Base-by-base conservation (phyloP, 176 grass and related monocot species). In the Typha latifolia region DNA sequence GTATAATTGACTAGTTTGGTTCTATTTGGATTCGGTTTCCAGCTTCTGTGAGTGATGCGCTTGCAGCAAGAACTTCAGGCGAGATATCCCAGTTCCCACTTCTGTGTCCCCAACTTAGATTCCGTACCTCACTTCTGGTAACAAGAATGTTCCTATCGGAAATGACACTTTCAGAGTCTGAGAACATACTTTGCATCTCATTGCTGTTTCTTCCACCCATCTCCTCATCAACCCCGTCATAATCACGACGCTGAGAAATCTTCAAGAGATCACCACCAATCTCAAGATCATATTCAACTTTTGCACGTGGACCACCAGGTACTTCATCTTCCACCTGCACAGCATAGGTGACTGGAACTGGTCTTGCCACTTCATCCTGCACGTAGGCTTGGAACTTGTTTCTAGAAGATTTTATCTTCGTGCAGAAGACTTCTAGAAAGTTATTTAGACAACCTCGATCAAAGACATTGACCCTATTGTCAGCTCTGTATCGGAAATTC, bases 281-380 rank as follows among this genome's bases (percentile, higher is more conserved):
- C 66, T 99, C 89, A 69, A 90, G 82, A 69, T 99, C 94, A 61
- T 99, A 89, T 76, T 99, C 94, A 27, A 93, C 86, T 80, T 99
- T 99, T 12, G 83, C 82, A 64, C 89, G 85, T 67, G 84, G 85
- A 15, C 82, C 75, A 13, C 89, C 81, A 68, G 67, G 57, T 16
- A 72, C 72, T 50, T 73, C 74, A 7, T 95, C 85, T 78, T 96
- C 85, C 11, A 86, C 78, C 48, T 87, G 75, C 47, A 51, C 56
- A 11, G 52, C 68, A 62, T 77, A 66, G 32, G 8, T 67, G 22
- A 31, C 49, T 12, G n/a, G 63, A 51, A 51, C 12, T 16, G 48
- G 5, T 48, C 69, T 73, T 76, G 62, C 71, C 13, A 61, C 63
- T 69, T 87, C 78, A 21, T 87, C 88, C 76, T 84, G 68, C 63